Conservation (phyloP, 768 basidiomycete species). For the Termitomyces sp. region DNA sequence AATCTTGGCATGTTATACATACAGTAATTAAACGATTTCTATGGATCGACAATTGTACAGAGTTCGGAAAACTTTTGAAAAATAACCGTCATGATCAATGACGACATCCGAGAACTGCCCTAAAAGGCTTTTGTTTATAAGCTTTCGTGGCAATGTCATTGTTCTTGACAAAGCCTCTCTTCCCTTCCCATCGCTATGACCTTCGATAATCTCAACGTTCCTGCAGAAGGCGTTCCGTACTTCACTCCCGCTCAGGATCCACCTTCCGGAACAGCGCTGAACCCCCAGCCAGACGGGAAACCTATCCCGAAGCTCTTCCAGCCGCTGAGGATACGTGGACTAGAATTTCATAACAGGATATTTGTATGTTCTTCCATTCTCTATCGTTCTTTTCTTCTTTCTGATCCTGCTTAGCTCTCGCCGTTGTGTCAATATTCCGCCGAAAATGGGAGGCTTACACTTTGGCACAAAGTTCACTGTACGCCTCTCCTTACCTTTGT, state of each 20-base stretch:
- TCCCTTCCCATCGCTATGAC: slow-evolving; percentile 8
- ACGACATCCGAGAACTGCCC: no score
- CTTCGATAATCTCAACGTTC: slow-evolving; percentile 13
- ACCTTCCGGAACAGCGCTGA: slow-evolving; percentile 39
- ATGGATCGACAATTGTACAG: no score
- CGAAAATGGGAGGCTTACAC: slow-evolving; percentile 44
- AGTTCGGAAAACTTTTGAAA: no score
- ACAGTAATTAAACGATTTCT: no score
- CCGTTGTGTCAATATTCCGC: slow-evolving; percentile 63
- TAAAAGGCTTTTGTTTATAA: no score
- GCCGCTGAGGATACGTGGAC: slow-evolving; percentile 50
- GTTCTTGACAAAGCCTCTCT: neutral
- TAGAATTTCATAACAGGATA: slow-evolving; percentile 53
- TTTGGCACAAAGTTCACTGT: slow-evolving; percentile 63
- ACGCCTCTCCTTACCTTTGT: slow-evolving; percentile 28
- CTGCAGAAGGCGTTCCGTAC: slow-evolving; percentile 23
- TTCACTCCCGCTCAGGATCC: slow-evolving; percentile 44
- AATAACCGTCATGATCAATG: no score
- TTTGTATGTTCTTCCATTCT: slow-evolving; percentile 32
- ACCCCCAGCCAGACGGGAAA: slow-evolving; percentile 34
- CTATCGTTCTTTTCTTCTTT: neutral
- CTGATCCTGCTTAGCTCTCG: slow-evolving; percentile 32
- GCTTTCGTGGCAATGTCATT: no score
- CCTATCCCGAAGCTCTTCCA: slow-evolving; percentile 41
- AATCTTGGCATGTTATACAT: no score